phyloP scores from a whole-genome alignment of 768 basidiomycete species.

The Nidula microcarpa region DNA sequence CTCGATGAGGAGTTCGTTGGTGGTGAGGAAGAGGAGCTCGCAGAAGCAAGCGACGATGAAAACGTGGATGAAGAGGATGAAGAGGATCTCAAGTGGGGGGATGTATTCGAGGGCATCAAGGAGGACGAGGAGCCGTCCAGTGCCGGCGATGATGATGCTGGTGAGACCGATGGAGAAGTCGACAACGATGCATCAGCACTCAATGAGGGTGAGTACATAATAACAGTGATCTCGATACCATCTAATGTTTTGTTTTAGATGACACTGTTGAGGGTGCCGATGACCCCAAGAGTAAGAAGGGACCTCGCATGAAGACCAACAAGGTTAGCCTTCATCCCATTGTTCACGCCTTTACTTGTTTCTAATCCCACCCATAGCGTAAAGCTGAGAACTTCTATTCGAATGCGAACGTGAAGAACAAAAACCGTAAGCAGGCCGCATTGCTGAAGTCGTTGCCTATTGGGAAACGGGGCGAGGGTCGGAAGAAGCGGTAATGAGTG shows the following conservation, averaged over 20 bases:
- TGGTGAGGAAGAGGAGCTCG: slow-evolving; percentile 36
- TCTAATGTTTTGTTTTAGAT: not conserved
- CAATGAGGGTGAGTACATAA: not conserved
- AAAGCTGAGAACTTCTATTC: slow-evolving; percentile 90
- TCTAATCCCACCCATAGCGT: slow-evolving; percentile 42
- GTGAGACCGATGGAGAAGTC: slow-evolving; percentile 18
- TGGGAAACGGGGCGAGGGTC: slow-evolving; percentile 44
- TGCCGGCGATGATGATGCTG: slow-evolving; percentile 16
- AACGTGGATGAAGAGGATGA: slow-evolving; percentile 39
- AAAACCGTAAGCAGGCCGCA: slow-evolving; percentile 64
- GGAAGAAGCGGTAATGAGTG: slow-evolving; percentile 27
- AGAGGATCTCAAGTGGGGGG: slow-evolving; percentile 76
- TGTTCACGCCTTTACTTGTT: not conserved
- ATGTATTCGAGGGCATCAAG: slow-evolving; percentile 70
- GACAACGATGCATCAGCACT: slow-evolving; percentile 1
- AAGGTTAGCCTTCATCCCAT: slow-evolving; percentile 49
- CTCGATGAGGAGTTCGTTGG: slow-evolving; percentile 51
- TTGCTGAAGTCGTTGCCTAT: slow-evolving; percentile 53
- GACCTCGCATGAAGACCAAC: slow-evolving; percentile 86
- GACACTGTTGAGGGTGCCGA: slow-evolving; percentile 9
- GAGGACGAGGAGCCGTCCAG: slow-evolving; percentile 14
- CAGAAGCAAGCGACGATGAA: slow-evolving; percentile 30
- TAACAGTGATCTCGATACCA: not conserved
- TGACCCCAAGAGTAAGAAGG: slow-evolving; percentile 35
- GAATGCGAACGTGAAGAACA: slow-evolving; percentile 83